Base-by-base conservation (phyloP, 345 rosid species). In the Combretum micranthum region DNA sequence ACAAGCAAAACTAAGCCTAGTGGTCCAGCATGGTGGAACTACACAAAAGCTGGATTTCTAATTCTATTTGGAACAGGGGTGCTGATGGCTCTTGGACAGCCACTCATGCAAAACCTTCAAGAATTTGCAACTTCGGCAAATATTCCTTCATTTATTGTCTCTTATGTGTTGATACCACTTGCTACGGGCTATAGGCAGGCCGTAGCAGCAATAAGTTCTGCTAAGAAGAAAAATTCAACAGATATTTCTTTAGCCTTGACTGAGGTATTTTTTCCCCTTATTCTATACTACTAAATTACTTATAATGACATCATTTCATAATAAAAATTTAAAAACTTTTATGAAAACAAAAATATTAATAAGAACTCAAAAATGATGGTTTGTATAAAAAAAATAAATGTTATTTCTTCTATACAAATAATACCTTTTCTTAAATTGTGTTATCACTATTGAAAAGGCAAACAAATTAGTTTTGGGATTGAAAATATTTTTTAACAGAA, bases 151-250 rank as follows among this genome's bases (percentile, higher is more conserved):
- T 81, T 77, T 63, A 44, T 70, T 32, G 57, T 73, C 15, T 66
- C 83, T 0, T 81, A 81, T 42, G 58, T 75, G 21, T 49, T 77
- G n/a, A 18, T 77, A 42, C 86, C 86, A 19, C 50, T 77, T 19
- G 80, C 79, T 45, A 46, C 66, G 62, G 55, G 50, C 61, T 75
- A 65, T 69, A 66, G 50, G 52, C 71, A 54, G 50, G 61, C 56
- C 12, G 44, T 52, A 0, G 22, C 6, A 9, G 65, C 65, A 4
- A 21, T 81, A 12, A 5, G 44, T 42, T 67, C 80, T 44, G 80
- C 69, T 3, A 68, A 22, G 13, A 47, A 67, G 46, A 77, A 70
- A 64, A 68, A 75, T 15, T 55, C 62, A 16, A 59, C 62, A 26
- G 72, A 68, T 2, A 52, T 16, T n/a, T 81, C 86, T 56, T 57